Evolutionary conservation across 1,284 basidiomycete species (phyloP).

Genomic region (Porogramme epimiltina): DNA sequence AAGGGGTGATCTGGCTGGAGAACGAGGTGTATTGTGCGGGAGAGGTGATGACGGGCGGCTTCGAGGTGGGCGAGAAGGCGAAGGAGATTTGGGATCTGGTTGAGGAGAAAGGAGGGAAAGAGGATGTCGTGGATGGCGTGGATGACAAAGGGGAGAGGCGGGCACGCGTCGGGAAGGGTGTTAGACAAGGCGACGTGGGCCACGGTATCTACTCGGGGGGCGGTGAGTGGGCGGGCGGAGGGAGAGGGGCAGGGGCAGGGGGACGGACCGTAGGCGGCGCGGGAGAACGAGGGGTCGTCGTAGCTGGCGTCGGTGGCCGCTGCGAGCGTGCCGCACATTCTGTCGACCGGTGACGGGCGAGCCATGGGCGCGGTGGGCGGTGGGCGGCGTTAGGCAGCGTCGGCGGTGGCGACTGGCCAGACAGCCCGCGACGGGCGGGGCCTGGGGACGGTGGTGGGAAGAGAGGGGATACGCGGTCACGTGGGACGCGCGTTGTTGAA

Average conservation of each 20-base stretch:
- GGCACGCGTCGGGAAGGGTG: constrained; percentile 3
- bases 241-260: background rate
- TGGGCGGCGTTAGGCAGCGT: too few relatives aligned
- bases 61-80: constrained; percentile 16
- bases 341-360: too few relatives aligned
- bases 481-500: constrained; percentile 22
- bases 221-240: background rate
- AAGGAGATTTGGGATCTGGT: constrained; percentile 17
- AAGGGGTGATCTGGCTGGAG: background rate
- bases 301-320: background rate
- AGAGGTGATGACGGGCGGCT: constrained; percentile 5
- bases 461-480: constrained; percentile 19
- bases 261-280: constrained; percentile 7
- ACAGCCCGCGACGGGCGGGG: too few relatives aligned
- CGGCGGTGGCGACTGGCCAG: too few relatives aligned
- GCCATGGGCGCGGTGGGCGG: background rate
- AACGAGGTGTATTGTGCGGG: background rate
- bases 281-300: background rate
- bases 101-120: constrained; percentile 10
- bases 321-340: background rate
- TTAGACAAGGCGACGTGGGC: too few relatives aligned
- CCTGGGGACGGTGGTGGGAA: background rate
- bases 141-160: constrained; percentile 13
- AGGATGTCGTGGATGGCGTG: constrained; percentile 22
- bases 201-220: too few relatives aligned